Evolutionary conservation across 495 filamentous ascomycete species (phyloP), one percentile per base, ranked within the genome.

Genomic region (Penicillium antarcticum): DNA sequence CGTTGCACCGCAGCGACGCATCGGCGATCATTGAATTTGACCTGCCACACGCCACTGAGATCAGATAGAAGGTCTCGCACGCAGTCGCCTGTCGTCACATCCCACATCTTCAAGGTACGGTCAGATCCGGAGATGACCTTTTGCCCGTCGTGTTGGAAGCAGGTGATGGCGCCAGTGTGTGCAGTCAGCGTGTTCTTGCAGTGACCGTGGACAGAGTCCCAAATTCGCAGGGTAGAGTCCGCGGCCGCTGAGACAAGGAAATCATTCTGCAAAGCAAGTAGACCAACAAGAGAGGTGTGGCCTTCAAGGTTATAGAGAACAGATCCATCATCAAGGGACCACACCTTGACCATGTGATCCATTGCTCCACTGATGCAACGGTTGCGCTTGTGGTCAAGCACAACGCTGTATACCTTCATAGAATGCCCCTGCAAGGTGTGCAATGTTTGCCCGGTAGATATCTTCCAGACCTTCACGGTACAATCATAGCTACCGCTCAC

Each of bases 401-500:
- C 95, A 18, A 99, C 94, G 52, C 92, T 97, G 55, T 99, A 99
- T 2, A 99, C 94, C 67, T 99, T 99, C 65, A 92, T 84, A 5
- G 80, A 79, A 63, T 99, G 94, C 2, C 94, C 95, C 49, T 86
- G 80, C 7, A 99, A 75, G n/a, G 89, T 84, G 56, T 96, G 87
- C 8, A 94, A 55, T n/a, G 84, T 83, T 60, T 97, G 91, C 39
- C 94, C 94, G 0, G 90, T 97, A 18, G 92, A 97, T 54, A 97
- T 96, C 57, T 88, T 92, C 94, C 94, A 99, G 3, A 99, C 94
- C 31, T 92, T 83, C 11, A 99, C 95, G 0, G 89, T 94, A 70
- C 82, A 92, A 67, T 99, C 94, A 67, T 99, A 99, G 65, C 92
- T 97, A 7, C 94, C 94, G 57, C 91, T 96, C n/a, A 97, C 89